Evolutionary conservation across 1,284 basidiomycete species (phyloP), one percentile per base, ranked within the genome.

Genomic region (Trametes versicolor): DNA sequence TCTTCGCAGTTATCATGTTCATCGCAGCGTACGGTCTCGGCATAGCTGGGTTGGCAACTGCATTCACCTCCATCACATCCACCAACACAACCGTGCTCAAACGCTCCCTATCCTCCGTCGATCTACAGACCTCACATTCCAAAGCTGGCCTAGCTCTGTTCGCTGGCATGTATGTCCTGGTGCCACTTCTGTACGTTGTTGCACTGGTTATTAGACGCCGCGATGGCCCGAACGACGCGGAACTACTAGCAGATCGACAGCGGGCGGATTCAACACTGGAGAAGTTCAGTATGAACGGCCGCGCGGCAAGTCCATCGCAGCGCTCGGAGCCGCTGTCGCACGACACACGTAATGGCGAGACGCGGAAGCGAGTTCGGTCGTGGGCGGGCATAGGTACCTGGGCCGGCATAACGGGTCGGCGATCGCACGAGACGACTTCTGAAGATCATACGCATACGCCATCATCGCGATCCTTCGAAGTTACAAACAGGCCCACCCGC

Each of bases 121-220:
- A 83, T 69, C 77, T 93, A 45, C 80, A 78, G 65, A 93, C 91
- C 3, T 73, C 75, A 12, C 92, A 93, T 71, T 86, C 88, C 27
- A 81, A 82, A 71, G 86, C 83, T 1, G 89, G 89, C 45, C 76
- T 93, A 51, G 83, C 82, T 21, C 81, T 93, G 19, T 90, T 89
- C 72, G 67, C 85, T 41, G 81, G 80, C 37, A 76, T 92, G 25
- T 93, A 92, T 73, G 80, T 76, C 48, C 34, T 87, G 48, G 66
- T 87, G 21, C 89, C 90, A 29, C 50, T 82, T 19, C 73, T 87
- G 36, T 78, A 81, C 61, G 60, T 82, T 43, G 29, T 80, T 51
- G 73, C 75, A 21, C 59, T 73, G 27, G 80, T 72, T 65, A 73
- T 70, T 60, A 70, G 67, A 55, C 69, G 66, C 12, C 66, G 21